A percentile compares a stretch with the other conserved stretches of the same genome.
Evolutionary conservation across 129 eudicot species (phyloP).

Genomic region (Tagetes erecta): DNA sequence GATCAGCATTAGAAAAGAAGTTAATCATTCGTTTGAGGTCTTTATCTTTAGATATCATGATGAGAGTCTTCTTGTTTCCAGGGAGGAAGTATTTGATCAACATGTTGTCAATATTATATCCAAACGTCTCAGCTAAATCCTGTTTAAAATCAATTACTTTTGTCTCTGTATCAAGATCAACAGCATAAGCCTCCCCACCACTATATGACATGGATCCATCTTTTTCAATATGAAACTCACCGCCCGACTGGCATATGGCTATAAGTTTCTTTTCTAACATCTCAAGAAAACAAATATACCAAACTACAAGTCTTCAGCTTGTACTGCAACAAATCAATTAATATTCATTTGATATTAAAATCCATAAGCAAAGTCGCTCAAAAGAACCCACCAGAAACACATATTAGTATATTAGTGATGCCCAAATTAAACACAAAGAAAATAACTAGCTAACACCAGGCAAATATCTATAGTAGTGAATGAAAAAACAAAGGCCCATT

Average conservation of each 20-base stretch:
- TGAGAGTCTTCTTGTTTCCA: slow-evolving; percentile 76
- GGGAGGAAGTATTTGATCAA: slow-evolving; percentile 87
- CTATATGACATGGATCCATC: slow-evolving; percentile 67
- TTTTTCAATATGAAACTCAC: slow-evolving; percentile 54
- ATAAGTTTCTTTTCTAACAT: slow-evolving; percentile 80
- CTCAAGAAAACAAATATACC: slow-evolving; percentile 15
- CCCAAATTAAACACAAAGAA: not conserved
- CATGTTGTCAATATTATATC: slow-evolving; percentile 52
- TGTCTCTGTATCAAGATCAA: slow-evolving; percentile 74
- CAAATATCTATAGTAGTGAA: not conserved
- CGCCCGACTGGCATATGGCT: slow-evolving; percentile 92
- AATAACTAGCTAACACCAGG: not conserved
- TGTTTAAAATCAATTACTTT: slow-evolving; percentile 62
- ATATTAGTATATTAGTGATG: not conserved
- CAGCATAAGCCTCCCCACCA: slow-evolving; percentile 93
- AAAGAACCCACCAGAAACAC: not conserved
- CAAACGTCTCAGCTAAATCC: slow-evolving; percentile 76
- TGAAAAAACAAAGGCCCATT: not conserved
- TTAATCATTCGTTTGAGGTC: slow-evolving; percentile 89
- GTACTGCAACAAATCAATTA: not conserved
- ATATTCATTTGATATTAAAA: not conserved
- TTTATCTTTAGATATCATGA: slow-evolving; percentile 78
- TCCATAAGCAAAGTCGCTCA: not conserved
- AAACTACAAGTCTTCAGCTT: slow-evolving; percentile 3
- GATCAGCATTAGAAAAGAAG: slow-evolving; percentile 58